These are phyloP conservation scores for Penicillium freii DNA, from an alignment of 2,329 filamentous ascomycete genomes.

Conservation along the genomic window DNA sequence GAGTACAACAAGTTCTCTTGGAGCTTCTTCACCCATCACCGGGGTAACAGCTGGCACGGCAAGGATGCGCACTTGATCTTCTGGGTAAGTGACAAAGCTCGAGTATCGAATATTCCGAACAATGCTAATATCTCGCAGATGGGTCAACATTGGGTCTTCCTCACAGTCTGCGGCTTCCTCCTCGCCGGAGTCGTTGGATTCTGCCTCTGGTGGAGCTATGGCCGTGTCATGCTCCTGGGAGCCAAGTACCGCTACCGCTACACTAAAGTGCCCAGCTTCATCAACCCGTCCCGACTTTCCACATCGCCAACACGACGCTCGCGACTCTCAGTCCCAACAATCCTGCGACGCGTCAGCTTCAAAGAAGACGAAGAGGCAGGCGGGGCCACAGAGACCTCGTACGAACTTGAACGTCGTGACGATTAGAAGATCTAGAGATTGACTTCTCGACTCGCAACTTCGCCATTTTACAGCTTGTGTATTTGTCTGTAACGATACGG, in stretches of 20 bases:
- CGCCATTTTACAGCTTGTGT: conserved; percentile 8
- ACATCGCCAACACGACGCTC: conserved; percentile 37
- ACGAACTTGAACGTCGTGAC: conserved; percentile 38
- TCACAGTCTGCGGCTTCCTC: conserved; percentile 53
- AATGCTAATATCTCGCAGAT: conserved; percentile 38
- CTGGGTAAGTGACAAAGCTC: conserved; percentile 48
- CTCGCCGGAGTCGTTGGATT: conserved; percentile 50
- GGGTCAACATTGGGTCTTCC: conserved; percentile 56
- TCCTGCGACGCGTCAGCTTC: conserved; percentile 40
- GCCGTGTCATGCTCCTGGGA: conserved; percentile 45
- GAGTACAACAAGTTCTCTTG: conserved; percentile 67
- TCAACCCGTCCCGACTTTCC: conserved; percentile 27
- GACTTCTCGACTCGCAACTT: conserved; percentile 6
- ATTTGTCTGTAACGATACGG: conserved; percentile 25
- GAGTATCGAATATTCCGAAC: background rate
- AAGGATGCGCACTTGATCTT: conserved; percentile 64
- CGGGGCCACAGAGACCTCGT: conserved; percentile 36
- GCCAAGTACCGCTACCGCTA: conserved; percentile 43
- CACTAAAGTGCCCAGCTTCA: conserved; percentile 30
- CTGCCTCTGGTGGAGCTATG: conserved; percentile 52
- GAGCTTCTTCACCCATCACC: conserved; percentile 69
- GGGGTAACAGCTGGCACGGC: conserved; percentile 65
- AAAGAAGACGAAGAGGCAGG: conserved; percentile 43
- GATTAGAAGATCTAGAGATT: conserved; percentile 25
- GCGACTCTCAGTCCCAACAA: conserved; percentile 35